Evolutionary conservation across 331 rosid genomes (phyloP), one percentile per base, ranked within the genome.

Genomic region (Acacia pycnantha): DNA sequence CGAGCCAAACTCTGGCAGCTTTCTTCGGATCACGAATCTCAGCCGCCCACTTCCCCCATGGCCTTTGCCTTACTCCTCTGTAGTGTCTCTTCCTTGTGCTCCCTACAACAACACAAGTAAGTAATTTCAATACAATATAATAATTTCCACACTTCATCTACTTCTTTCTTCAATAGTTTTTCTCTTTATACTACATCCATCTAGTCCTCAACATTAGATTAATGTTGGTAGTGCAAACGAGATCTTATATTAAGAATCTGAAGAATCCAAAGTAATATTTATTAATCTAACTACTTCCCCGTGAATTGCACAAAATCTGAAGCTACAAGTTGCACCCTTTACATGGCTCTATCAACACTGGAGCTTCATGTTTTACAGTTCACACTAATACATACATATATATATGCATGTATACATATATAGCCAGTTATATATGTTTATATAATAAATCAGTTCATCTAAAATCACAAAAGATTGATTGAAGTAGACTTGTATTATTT

Each of bases 1-100:
- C 98, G 1, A 94, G 92, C 98, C 98, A 94, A 21, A 94, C 97
- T 53, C 98, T 78, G 0, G 93, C 92, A 13, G 98, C 97, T 59
- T 88, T 94, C 69, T 87, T 81, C 5, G 98, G 98, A 78, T 94
- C 97, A 0, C 98, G 93, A 81, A 94, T 94, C 87, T 94, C 98
- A 3, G 98, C 94, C 0, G 98, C 98, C 97, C 97, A 94, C 8
- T 92, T 94, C 1, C 98, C 98, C 97, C 97, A 92, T 31, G 97
- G 97, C 22, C 98, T 78, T 58, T 92, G 97, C 81, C 98, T 89
- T 37, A 94, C 98, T 73, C 98, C 98, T 88, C 98, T 91, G 35
- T 94, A 94, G 82, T 92, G 94, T 73, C 93, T 88, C 80, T 86
- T 86, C 84, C 85, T 83, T 27, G 41, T 70, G 66, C 46, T 87